These are phyloP conservation scores for Globisporangium polare DNA, from an alignment of 352 stramenopile species.

Conservation along the genomic window DNA sequence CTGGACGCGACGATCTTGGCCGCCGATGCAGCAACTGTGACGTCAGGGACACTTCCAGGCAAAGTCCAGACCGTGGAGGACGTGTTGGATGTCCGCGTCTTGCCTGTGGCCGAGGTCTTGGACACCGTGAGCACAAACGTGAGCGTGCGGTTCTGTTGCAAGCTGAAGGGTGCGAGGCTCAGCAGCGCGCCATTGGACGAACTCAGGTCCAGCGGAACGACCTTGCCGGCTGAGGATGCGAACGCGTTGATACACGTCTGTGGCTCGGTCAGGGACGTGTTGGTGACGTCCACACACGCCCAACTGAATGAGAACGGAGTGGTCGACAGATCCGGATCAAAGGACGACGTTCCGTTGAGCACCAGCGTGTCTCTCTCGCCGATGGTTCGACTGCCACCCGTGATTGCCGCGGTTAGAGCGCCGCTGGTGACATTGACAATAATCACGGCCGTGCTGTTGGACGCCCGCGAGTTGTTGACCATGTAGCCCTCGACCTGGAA, in stretches of 20 bases:
- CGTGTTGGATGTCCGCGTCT: slow-evolving; percentile 10
- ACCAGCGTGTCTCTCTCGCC: slow-evolving; percentile 46
- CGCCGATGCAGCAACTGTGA: slow-evolving; percentile 24
- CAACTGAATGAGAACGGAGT: slow-evolving; percentile 41
- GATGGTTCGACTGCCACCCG: slow-evolving; percentile 42
- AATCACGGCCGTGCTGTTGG: slow-evolving; percentile 38
- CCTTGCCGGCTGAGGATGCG: slow-evolving; percentile 12
- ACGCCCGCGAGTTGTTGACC: slow-evolving; percentile 16
- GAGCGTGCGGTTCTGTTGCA: slow-evolving; percentile 34
- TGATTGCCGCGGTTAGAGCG: slow-evolving; percentile 27
- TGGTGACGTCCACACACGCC: slow-evolving; percentile 55
- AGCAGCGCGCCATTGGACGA: slow-evolving; percentile 17
- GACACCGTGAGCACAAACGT: slow-evolving; percentile 41
- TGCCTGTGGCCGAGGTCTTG: slow-evolving; percentile 16
- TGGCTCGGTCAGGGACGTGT: slow-evolving; percentile 6
- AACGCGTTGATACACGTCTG: slow-evolving; percentile 20
- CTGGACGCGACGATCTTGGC: slow-evolving; percentile 46
- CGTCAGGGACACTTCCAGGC: slow-evolving; percentile 38
- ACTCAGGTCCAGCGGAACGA: slow-evolving; percentile 17
- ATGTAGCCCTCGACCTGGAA: slow-evolving; percentile 57
- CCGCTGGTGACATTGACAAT: slow-evolving; percentile 39
- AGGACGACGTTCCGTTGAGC: slow-evolving; percentile 39
- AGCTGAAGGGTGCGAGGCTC: slow-evolving; percentile 38
- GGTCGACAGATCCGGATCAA: slow-evolving; percentile 43
- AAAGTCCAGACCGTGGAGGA: slow-evolving; percentile 46